Percentiles rank a stretch among this genome's conserved stretches.
Evolutionary conservation across 768 basidiomycete species (phyloP).

Genomic region (Naganishia antarctica): DNA sequence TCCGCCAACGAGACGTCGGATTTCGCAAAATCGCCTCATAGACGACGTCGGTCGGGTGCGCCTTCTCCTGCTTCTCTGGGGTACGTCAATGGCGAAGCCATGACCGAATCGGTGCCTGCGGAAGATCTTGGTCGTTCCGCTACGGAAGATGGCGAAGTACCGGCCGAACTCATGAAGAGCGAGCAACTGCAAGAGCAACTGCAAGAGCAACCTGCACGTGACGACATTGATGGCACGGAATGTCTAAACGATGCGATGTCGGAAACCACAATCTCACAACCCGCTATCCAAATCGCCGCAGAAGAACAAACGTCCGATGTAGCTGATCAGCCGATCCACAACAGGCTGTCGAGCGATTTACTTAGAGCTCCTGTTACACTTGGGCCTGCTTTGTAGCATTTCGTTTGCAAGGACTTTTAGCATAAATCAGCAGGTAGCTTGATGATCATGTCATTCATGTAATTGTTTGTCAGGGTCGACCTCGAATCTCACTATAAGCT

Average conservation of each 20-base stretch:
- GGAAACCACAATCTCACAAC: neutral
- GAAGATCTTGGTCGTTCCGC: neutral
- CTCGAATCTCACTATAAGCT: too few species aligned
- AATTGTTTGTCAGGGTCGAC: too few species aligned
- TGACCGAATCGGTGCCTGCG: neutral
- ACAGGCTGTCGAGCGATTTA: neutral
- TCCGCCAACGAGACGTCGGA: neutral
- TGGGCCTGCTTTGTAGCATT: neutral
- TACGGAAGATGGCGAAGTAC: neutral
- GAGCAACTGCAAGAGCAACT: too few species aligned
- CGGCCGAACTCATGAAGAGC: neutral
- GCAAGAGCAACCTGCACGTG: too few species aligned
- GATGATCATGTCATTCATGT: too few species aligned
- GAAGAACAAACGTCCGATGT: neutral
- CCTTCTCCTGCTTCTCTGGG: slow-evolving; percentile 5
- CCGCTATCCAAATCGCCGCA: neutral
- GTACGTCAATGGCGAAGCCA: neutral
- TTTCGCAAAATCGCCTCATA: neutral
- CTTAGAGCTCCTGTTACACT: neutral
- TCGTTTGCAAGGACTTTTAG: too few species aligned
- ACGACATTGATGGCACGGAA: neutral
- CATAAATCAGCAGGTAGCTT: too few species aligned
- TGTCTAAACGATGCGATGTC: neutral
- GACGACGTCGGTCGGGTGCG: slow-evolving; percentile 7
- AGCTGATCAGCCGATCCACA: neutral